Evolutionary conservation across 2,329 filamentous ascomycete species (phyloP), one percentile per base, ranked within the genome.

Genomic region (Aphanocladium album): DNA sequence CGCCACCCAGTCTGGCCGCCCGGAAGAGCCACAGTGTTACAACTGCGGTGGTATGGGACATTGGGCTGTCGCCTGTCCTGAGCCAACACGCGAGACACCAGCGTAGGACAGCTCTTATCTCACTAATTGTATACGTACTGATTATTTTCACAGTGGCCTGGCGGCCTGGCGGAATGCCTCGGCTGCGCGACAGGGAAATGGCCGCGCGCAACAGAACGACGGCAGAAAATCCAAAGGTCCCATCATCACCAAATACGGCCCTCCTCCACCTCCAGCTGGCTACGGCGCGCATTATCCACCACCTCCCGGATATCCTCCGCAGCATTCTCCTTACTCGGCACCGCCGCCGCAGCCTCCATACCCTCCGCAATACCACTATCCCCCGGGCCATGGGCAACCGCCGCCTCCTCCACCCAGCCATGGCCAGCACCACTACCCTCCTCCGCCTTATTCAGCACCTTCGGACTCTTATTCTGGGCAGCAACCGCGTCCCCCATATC

Each of bases 61-160:
- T 67, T 83, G 80, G 74, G 73, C 79, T 14, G 71, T 83, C 57
- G 80, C 79, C 54, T 85, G 82, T 67, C 81, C 80, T 8, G 77
- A 82, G 62, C 76, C 78, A 23, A 80, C 78, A 25, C 72, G 79
- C 63, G 69, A 72, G 64, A 75, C 76, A 50, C 79, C 79, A 64
- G 78, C 76, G 82, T 84, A 76, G 79, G 81, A 56, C 19, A 19
- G 61, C 56, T 33, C 21, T 45, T 63, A 30, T 33, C 45, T 43
- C 25, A 19, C 45, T 23, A 30, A 9, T 23, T 54, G 53, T 46
- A 51, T 52, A 47, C 57, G 62, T 62, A 62, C 63, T 63, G 30
- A 64, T 54, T 57, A 33, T 19, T 47, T 55, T 8, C 57, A 54
- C 37, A 74, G 74, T 51, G 75, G 74, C 35, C 70, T 74, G 21